Percentiles rank a stretch among this genome's conserved stretches.
Evolutionary conservation across 805 yeast species (phyloP).

Genomic region (Candida wancherniae): DNA sequence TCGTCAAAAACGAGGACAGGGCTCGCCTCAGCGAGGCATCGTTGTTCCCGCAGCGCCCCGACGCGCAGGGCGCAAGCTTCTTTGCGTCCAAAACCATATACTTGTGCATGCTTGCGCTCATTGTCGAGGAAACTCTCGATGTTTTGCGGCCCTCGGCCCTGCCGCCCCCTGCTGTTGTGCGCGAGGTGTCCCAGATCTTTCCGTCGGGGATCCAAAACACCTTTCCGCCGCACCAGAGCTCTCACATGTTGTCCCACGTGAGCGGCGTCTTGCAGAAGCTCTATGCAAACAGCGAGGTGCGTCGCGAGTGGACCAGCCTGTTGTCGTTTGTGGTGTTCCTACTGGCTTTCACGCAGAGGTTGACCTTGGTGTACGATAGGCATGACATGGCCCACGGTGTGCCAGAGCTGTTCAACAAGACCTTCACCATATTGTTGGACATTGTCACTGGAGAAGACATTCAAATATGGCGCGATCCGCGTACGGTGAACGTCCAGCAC

Average conservation of each 20-base stretch:
- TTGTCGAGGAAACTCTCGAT: conserved; percentile 30
- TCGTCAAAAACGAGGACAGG: conserved; percentile 16
- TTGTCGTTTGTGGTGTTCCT: conserved; percentile 7
- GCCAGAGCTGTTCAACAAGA: conserved; percentile 15
- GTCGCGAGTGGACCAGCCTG: too few relatives aligned
- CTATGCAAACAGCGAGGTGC: too few relatives aligned
- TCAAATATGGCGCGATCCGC: conserved; percentile 35
- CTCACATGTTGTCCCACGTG: too few relatives aligned
- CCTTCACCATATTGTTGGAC: conserved; percentile 20
- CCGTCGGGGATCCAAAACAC: too few relatives aligned
- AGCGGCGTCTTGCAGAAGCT: too few relatives aligned
- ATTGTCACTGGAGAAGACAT: conserved; percentile 14
- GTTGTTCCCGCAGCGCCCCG: conserved; percentile 12
- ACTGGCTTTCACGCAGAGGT: conserved; percentile 22
- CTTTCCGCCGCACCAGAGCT: too few relatives aligned
- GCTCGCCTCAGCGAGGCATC: conserved; percentile 11
- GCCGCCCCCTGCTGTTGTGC: conserved; percentile 6
- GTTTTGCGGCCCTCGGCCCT: conserved; percentile 12
- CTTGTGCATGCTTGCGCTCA: conserved; percentile 26
- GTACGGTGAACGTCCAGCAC: conserved; percentile 18
- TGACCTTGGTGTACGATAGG: conserved; percentile 17
- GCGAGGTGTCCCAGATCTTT: conserved; percentile 19
- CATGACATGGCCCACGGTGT: conserved; percentile 14
- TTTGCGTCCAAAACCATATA: conserved; percentile 24
- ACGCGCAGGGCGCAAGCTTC: conserved; percentile 14